Percentiles rank a stretch among this genome's conserved stretches.
Conservation (phyloP, 2,329 filamentous ascomycete genomes). For the Aspergillus latus region DNA sequence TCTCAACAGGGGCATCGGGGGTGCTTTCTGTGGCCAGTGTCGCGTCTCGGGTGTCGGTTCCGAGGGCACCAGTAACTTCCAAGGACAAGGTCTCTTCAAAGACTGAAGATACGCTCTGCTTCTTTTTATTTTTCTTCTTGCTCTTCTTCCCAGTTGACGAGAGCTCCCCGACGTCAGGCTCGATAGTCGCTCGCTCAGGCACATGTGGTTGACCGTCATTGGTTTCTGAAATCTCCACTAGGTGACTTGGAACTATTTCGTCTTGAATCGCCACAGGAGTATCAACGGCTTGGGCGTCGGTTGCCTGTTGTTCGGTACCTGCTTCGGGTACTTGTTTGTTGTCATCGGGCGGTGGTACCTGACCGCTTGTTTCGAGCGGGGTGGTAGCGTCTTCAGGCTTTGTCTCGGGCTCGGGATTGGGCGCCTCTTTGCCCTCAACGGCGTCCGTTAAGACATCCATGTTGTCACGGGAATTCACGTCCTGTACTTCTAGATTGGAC, state of each 20-base stretch:
- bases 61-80: background rate
- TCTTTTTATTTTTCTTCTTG: constrained; percentile 24
- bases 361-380: constrained; percentile 21
- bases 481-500: constrained; percentile 4
- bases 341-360: constrained; percentile 10
- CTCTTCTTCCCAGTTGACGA: constrained; percentile 21
- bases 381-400: constrained; percentile 10
- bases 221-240: constrained; percentile 22
- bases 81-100: constrained; percentile 8
- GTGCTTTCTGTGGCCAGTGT: background rate
- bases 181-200: constrained; percentile 14
- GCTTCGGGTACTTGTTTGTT: constrained; percentile 1
- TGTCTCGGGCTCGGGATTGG: constrained; percentile 13
- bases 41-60: background rate
- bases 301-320: constrained; percentile 9
- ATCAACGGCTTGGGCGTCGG: constrained; percentile 10
- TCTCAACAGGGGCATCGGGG: background rate
- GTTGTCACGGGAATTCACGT: background rate
- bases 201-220: constrained; percentile 25
- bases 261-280: background rate
- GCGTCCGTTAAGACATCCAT: background rate
- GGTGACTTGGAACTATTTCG: constrained; percentile 9
- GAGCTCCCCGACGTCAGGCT: constrained; percentile 16
- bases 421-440: background rate
- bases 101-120: constrained; percentile 7